Percentiles rank a stretch among this genome's conserved stretches.
These are phyloP conservation scores for Mycosarcoma mackinlayi DNA, from an alignment of 1,284 basidiomycete genomes.

Conservation along the genomic window DNA sequence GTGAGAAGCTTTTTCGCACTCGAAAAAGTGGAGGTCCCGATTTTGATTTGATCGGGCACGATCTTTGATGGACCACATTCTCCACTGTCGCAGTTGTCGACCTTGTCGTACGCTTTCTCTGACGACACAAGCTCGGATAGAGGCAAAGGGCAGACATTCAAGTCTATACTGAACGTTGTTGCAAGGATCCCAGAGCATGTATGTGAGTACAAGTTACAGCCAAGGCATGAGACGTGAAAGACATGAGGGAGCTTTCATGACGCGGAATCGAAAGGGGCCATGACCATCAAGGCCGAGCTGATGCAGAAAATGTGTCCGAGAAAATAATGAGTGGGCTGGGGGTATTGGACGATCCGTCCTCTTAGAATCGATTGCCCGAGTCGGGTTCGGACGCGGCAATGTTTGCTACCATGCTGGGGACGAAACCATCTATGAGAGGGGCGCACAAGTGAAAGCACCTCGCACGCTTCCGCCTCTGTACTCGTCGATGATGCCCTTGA, in stretches of 20 bases:
- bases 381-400: too few species aligned
- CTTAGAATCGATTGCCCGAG: too few species aligned
- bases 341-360: too few species aligned
- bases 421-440: constrained; percentile 24
- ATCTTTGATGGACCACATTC: too few species aligned
- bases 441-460: constrained; percentile 42
- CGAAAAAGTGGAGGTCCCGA: constrained; percentile 6
- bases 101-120: too few species aligned
- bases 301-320: too few species aligned
- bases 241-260: constrained; percentile 5
- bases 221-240: constrained; percentile 4
- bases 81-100: too few species aligned
- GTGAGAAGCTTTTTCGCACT: neutral
- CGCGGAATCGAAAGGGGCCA: neutral
- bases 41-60: neutral
- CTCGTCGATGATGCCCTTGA: constrained; percentile 44
- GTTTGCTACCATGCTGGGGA: too few species aligned
- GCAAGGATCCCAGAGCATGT: neutral
- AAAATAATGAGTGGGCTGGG: too few species aligned
- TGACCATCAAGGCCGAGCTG: neutral
- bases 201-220: constrained; percentile 27
- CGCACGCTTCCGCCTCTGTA: constrained; percentile 30
- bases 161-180: too few species aligned
- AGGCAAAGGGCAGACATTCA: too few species aligned
- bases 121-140: too few species aligned